Evolutionary conservation across 306 rosid genomes (phyloP).

Genomic region (Begonia loranthoides): DNA sequence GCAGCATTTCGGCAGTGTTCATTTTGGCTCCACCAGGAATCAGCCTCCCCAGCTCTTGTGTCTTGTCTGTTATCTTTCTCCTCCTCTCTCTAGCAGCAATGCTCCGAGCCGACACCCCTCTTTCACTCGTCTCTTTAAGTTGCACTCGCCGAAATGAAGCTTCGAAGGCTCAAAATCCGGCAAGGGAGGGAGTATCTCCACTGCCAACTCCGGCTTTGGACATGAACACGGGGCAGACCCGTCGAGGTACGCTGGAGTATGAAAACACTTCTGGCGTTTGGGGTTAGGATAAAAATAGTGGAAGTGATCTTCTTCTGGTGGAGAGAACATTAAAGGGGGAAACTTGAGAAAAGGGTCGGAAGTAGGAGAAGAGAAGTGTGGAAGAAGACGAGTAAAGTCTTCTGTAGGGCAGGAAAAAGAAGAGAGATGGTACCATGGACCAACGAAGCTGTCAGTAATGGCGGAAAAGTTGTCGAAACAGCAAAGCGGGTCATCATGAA

Average conservation of each 20-base stretch:
- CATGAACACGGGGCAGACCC: neutral
- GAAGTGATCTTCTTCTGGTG: neutral
- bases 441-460: no score
- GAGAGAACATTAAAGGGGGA: neutral
- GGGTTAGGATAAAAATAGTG: neutral
- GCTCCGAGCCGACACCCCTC: conserved; percentile 37
- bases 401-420: no score
- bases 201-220: neutral
- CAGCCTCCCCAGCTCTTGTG: conserved; percentile 62
- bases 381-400: neutral
- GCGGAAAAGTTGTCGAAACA: no score
- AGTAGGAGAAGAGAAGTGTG: neutral
- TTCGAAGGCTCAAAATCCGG: neutral
- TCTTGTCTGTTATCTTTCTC: conserved; percentile 65
- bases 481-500: no score
- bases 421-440: no score
- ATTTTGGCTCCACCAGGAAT: conserved; percentile 51
- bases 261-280: neutral
- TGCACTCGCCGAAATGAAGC: no score
- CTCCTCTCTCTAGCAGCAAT: conserved; percentile 72
- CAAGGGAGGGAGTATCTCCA: neutral
- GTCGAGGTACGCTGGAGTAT: neutral
- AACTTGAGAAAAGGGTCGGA: neutral
- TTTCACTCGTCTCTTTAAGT: neutral
- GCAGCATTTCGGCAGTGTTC: neutral